Percentiles rank a stretch among this genome's conserved stretches.
phyloP scores from a whole-genome alignment of 2,329 filamentous ascomycete genomes.

The Pseudogymnoascus pannorum region DNA sequence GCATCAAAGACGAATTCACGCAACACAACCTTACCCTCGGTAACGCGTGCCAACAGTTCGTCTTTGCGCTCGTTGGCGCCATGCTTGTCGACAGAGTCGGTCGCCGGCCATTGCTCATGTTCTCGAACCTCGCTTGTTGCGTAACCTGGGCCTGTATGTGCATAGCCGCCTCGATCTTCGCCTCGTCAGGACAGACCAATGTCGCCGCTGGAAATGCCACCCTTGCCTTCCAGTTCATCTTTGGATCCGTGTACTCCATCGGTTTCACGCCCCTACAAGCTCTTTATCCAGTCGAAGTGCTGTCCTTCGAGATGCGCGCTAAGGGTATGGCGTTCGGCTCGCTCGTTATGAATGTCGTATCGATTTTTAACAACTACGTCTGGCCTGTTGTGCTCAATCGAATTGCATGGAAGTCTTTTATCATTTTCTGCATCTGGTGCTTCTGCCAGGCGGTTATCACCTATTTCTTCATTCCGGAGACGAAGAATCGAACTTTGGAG shows the following conservation, averaged over 20 bases:
- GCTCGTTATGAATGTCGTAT: slow-evolving; percentile 33
- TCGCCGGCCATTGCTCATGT: slow-evolving; percentile 49
- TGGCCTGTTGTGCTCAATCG: slow-evolving; percentile 40
- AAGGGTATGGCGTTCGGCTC: slow-evolving; percentile 48
- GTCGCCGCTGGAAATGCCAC: slow-evolving; percentile 25
- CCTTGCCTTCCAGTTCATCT: slow-evolving; percentile 35
- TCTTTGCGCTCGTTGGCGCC: slow-evolving; percentile 49
- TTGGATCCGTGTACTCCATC: slow-evolving; percentile 44
- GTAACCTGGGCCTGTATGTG: slow-evolving; percentile 46
- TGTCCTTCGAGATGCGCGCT: slow-evolving; percentile 46
- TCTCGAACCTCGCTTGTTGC: slow-evolving; percentile 41
- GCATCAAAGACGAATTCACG: slow-evolving; percentile 39
- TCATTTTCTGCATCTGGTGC: slow-evolving; percentile 42
- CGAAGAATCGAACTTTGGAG: slow-evolving; percentile 41
- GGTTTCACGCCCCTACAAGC: slow-evolving; percentile 38
- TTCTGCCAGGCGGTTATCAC: slow-evolving; percentile 35
- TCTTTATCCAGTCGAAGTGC: slow-evolving; percentile 46
- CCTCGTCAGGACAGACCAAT: slow-evolving; percentile 26
- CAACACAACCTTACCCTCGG: slow-evolving; percentile 48
- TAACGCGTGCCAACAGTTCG: slow-evolving; percentile 46
- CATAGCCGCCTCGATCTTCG: slow-evolving; percentile 35
- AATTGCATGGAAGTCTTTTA: slow-evolving; percentile 48
- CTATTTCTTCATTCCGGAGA: slow-evolving; percentile 45
- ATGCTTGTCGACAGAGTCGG: slow-evolving; percentile 48
- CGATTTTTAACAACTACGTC: slow-evolving; percentile 39